Evolutionary conservation across 1,284 basidiomycete species (phyloP), one percentile per base, ranked within the genome.

Genomic region (Hymenochaete sp.): DNA sequence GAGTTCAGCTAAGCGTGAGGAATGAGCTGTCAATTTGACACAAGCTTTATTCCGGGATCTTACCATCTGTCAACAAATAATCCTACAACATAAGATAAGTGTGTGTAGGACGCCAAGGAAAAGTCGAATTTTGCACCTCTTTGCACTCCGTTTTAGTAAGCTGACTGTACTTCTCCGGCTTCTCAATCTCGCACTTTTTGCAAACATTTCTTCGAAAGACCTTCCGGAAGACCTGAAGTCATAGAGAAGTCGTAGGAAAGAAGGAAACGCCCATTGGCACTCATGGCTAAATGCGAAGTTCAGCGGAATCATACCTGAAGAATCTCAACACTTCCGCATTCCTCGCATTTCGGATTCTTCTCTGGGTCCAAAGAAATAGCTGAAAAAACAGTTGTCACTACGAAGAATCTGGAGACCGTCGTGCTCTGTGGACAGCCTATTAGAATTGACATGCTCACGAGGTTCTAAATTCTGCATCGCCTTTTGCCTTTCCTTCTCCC

Each of bases 91-190:
- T 36, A 27, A 14, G 36, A 43, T n/a, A 24, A 36, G 21, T 28
- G 19, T 27, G 21, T 31, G 31, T 40, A 21, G 32, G 14, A 5
- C 14, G 21, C 6, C 5, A 35, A 19, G 13, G 5, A 35, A n/a
- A n/a, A n/a, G 21, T 6, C 16, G 44, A 41, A 32, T 5, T 25
- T 21, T 40, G 38, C 45, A 89, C 91, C 72, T 93, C 87, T 65
- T 96, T 97, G 64, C 93, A 98, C 64, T 99, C 96, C 0, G 96
- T 98, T 70, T 99, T 99, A 1, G 96, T 99, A 42, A 99, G 67
- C 1, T 98, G 69, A 62, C 90, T 91, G 62, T 97, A 99, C 61
- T 82, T 83, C 58, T 98, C 93, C 6, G 91, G 89, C 42, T 79
- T 73, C 53, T 86, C 80, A 56, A 91, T 82, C 66, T 93, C 89